Conservation (phyloP, 1,284 basidiomycete genomes). For the Moniliella sp. region DNA sequence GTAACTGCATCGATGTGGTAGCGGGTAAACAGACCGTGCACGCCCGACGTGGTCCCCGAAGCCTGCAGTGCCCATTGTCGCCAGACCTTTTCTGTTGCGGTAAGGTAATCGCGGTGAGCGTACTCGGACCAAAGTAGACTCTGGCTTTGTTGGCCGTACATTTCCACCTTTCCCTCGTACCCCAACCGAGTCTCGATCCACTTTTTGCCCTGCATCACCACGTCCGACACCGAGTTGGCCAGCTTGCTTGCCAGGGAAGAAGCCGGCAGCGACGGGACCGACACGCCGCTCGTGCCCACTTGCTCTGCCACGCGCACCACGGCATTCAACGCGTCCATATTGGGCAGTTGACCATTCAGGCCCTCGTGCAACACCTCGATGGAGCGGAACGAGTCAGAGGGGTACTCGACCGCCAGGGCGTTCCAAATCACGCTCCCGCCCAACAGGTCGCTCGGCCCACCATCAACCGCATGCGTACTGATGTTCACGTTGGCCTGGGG, state of each 20-base stretch:
- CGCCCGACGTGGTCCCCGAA: constrained; percentile 49
- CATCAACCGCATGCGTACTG: background rate
- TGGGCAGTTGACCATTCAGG: constrained; percentile 75
- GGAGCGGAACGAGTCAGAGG: constrained; percentile 82
- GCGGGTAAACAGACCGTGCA: constrained; percentile 48
- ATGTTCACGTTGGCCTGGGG: constrained; percentile 43
- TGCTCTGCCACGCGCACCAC: constrained; percentile 51
- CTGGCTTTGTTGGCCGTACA: no score
- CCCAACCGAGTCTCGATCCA: no score
- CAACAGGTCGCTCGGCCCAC: no score
- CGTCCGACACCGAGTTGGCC: no score
- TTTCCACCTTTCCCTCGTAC: no score
- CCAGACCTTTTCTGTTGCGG: constrained; percentile 7
- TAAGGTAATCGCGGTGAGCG: background rate
- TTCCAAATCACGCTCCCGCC: constrained; percentile 76
- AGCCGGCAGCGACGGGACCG: no score
- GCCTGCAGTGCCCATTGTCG: constrained; percentile 50
- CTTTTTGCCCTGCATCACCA: no score
- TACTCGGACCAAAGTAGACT: background rate
- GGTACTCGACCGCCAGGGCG: constrained; percentile 78
- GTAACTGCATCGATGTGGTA: constrained; percentile 87
- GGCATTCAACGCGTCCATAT: constrained; percentile 79
- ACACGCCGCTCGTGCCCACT: no score
- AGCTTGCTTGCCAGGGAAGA: no score
- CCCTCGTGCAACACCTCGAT: constrained; percentile 84